Evolutionary conservation across 176 grass and related monocot species (phyloP).

Genomic region (Avena insularis): DNA sequence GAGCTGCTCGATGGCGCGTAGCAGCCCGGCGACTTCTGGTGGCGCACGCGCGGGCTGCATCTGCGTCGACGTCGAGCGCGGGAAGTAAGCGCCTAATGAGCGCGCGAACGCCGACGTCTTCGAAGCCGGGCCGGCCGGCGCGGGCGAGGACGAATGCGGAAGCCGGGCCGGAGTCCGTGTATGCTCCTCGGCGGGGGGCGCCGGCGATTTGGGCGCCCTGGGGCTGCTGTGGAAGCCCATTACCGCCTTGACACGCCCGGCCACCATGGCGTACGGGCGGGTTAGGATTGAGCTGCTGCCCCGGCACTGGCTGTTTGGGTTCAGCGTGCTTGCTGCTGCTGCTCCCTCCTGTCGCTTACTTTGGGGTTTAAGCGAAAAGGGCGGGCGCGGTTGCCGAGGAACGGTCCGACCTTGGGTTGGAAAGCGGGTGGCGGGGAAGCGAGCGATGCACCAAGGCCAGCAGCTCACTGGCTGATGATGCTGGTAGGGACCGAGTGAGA

Average conservation of each 20-base stretch:
- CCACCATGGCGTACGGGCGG: slow-evolving; percentile 59
- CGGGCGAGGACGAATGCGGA: slow-evolving; percentile 36
- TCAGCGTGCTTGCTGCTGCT: slow-evolving; percentile 8
- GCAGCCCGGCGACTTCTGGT: slow-evolving; percentile 78
- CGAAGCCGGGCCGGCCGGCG: slow-evolving; percentile 33
- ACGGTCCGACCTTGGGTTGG: slow-evolving; percentile 16
- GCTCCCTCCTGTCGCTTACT: background rate
- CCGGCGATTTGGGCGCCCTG: slow-evolving; percentile 47
- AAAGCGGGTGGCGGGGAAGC: slow-evolving; percentile 27
- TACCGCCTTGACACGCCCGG: slow-evolving; percentile 87
- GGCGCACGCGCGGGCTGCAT: slow-evolving; percentile 67
- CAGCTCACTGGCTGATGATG: background rate
- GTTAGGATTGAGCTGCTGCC: slow-evolving; percentile 10
- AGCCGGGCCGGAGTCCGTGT: slow-evolving; percentile 38
- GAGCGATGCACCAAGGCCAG: background rate
- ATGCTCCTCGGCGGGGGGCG: slow-evolving; percentile 9
- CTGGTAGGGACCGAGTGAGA: background rate
- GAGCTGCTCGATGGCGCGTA: slow-evolving; percentile 82
- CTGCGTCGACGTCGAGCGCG: slow-evolving; percentile 68
- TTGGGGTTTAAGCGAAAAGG: slow-evolving; percentile 21
- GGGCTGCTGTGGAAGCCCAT: slow-evolving; percentile 90
- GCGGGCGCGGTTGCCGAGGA: background rate
- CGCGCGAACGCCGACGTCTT: slow-evolving; percentile 66
- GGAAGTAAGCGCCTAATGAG: slow-evolving; percentile 85
- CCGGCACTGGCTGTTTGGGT: slow-evolving; percentile 5